Evolutionary conservation across 2,329 filamentous ascomycete genomes (phyloP), one percentile per base, ranked within the genome.

Genomic region (Tolypocladium tropicale): DNA sequence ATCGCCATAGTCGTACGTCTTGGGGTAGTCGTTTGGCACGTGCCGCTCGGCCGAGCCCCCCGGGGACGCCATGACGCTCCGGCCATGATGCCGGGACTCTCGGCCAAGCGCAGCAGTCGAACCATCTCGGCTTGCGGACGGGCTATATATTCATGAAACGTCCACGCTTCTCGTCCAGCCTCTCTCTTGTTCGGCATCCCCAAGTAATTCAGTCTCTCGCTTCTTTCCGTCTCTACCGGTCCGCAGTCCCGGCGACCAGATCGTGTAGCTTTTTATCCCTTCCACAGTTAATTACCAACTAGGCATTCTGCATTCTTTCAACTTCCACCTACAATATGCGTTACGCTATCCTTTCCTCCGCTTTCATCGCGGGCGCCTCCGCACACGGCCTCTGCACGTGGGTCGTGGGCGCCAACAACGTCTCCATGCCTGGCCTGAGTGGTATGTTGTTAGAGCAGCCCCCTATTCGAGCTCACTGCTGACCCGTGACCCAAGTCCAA

Each of bases 341-440:
- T 55, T 68, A 63, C 61, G 55, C 63, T 48, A 28, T 67, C 53
- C 52, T 67, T 33, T 62, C 62, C n/a, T 60, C 66, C 16, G 64
- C 65, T 56, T 62, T 79, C 59, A 68, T 76, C 62, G 74, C 78
- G 63, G 70, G 76, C 60, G 75, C 76, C 62, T 77, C 77, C 51
- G 80, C 78, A 54, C 82, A 86, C 70, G 82, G 82, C 68, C 72
- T 84, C 55, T 72, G n/a, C n/a, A n/a, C 84, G 62, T 76, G 78
- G 61, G 68, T 84, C 59, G 67, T 76, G 61, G 83, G 83, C 55
- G 80, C 81, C 61, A 86, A 86, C 63, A 78, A 78, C 59, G 82
- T 85, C 49, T 75, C 67, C 60, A 85, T 86, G 82, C 80, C 82
- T 34, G 82, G 79, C 67, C 77, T 85, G 7, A 66, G 60, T 46